Conservation (phyloP, 78 protist species). For the Dictyostelium capitatum region DNA sequence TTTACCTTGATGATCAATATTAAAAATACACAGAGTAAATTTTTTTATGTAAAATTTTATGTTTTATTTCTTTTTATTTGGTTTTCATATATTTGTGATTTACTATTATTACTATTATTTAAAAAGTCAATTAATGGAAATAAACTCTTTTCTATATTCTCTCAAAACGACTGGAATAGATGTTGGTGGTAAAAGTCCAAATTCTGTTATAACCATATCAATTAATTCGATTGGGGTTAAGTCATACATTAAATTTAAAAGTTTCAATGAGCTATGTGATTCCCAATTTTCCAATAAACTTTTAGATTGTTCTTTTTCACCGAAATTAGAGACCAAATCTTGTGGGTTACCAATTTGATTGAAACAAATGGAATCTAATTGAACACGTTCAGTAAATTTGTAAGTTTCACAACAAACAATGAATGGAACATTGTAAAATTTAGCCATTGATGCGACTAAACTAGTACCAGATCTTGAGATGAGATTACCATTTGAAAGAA, state of each 20-base stretch:
- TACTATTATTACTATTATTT: too few species aligned
- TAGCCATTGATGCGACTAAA: conserved; percentile 93
- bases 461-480: conserved; percentile 94
- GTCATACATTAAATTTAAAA: conserved; percentile 96
- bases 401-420: conserved; percentile 97
- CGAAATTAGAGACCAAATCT: conserved; percentile 56
- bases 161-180: conserved; percentile 97
- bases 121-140: background rate
- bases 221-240: conserved; percentile 96
- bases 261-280: conserved; percentile 42
- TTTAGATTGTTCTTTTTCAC: conserved; percentile 59
- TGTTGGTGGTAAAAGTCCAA: conserved; percentile 97
- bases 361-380: conserved; percentile 94
- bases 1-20: too few species aligned
- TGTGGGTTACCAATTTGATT: conserved; percentile 95
- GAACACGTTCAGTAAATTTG: conserved; percentile 95
- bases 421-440: conserved; percentile 93
- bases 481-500: conserved; percentile 93
- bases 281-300: conserved; percentile 67
- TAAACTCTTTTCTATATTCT: conserved; percentile 86
- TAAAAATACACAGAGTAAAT: too few species aligned
- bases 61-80: too few species aligned
- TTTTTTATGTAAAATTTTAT: too few species aligned
- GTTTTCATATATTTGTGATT: too few species aligned
- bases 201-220: conserved; percentile 95